Evolutionary conservation across 805 yeast genomes (phyloP).

Genomic region (Candida wancherniae): DNA sequence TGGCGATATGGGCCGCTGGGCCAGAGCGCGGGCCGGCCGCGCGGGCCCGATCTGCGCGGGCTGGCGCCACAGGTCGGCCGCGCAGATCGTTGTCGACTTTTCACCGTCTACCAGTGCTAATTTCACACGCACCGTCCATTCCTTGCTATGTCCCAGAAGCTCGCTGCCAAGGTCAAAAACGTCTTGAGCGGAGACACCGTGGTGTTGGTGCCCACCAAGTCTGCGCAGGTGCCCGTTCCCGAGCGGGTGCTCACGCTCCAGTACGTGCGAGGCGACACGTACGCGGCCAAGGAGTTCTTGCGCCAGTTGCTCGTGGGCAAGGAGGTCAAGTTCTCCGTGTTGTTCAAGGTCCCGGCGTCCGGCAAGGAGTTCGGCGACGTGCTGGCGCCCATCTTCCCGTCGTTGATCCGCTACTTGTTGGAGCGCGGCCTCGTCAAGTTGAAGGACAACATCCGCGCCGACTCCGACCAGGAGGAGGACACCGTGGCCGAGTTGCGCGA

Average conservation of each 20-base stretch:
- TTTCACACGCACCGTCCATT: too few relatives aligned
- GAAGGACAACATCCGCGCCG: conserved; percentile 44
- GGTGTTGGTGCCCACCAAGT: conserved; percentile 48
- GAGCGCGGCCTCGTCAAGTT: conserved; percentile 59
- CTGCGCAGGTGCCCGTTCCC: conserved; percentile 39
- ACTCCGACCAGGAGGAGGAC: conserved; percentile 39
- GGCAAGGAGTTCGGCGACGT: conserved; percentile 72
- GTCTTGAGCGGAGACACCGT: conserved; percentile 70
- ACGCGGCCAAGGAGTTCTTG: conserved; percentile 56
- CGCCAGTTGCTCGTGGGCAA: conserved; percentile 63
- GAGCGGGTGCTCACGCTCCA: conserved; percentile 66
- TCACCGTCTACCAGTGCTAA: too few relatives aligned
- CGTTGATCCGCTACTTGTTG: conserved; percentile 53
- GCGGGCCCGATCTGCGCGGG: too few relatives aligned
- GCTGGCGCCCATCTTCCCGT: conserved; percentile 55
- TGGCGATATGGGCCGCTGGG: too few relatives aligned
- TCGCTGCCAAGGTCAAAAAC: conserved; percentile 59
- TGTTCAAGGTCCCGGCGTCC: conserved; percentile 45
- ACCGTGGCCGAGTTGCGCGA: conserved; percentile 32
- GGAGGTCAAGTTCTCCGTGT: conserved; percentile 52
- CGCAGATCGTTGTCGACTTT: too few relatives aligned
- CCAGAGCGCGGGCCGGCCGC: too few relatives aligned
- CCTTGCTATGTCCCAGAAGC: conserved; percentile 5
- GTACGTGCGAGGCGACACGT: conserved; percentile 54
- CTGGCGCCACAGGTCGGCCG: too few relatives aligned